A percentile compares a stretch with the other conserved stretches of the same genome.
Evolutionary conservation across 2,329 filamentous ascomycete genomes (phyloP).

Genomic region (Sporothrix dimorphospora): DNA sequence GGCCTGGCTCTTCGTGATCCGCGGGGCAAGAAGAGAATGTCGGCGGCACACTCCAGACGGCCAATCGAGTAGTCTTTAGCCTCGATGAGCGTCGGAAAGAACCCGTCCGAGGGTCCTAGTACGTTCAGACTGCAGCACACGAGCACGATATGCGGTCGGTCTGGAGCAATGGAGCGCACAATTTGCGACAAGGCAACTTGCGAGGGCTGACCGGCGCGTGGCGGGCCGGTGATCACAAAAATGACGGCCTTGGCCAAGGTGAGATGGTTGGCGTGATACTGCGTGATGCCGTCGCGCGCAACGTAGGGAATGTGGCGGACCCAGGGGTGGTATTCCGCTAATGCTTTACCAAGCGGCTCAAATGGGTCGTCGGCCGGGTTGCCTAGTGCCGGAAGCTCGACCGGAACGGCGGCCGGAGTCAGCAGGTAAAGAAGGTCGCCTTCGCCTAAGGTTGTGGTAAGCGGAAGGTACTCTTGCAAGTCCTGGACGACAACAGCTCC

Average conservation of each 20-base stretch:
- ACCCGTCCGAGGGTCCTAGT: conserved; percentile 44
- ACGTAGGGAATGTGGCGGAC: conserved; percentile 75
- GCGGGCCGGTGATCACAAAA: conserved; percentile 60
- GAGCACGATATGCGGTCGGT: conserved; percentile 56
- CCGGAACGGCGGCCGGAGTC: conserved; percentile 58
- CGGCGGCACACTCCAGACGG: conserved; percentile 55
- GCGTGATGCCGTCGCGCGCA: conserved; percentile 64
- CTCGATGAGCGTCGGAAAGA: conserved; percentile 58
- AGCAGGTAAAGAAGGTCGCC: conserved; percentile 63
- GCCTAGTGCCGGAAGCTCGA: conserved; percentile 45
- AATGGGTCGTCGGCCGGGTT: conserved; percentile 64
- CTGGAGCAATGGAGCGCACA: conserved; percentile 27
- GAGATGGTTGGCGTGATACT: conserved; percentile 65
- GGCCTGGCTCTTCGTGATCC: conserved; percentile 27
- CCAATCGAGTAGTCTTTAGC: conserved; percentile 51
- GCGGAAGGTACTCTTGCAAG: conserved; percentile 50
- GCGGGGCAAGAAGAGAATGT: conserved; percentile 52
- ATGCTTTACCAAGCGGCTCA: conserved; percentile 67
- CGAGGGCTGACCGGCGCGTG: conserved; percentile 51
- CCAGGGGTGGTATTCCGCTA: conserved; percentile 62
- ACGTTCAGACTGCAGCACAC: conserved; percentile 53
- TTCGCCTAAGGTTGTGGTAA: conserved; percentile 49
- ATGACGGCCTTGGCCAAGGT: conserved; percentile 61
- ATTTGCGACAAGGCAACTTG: conserved; percentile 53
- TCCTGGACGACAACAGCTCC: conserved; percentile 46